These are phyloP conservation scores for Brassica nigra DNA, from an alignment of 345 rosid genomes.

Conservation along the genomic window DNA sequence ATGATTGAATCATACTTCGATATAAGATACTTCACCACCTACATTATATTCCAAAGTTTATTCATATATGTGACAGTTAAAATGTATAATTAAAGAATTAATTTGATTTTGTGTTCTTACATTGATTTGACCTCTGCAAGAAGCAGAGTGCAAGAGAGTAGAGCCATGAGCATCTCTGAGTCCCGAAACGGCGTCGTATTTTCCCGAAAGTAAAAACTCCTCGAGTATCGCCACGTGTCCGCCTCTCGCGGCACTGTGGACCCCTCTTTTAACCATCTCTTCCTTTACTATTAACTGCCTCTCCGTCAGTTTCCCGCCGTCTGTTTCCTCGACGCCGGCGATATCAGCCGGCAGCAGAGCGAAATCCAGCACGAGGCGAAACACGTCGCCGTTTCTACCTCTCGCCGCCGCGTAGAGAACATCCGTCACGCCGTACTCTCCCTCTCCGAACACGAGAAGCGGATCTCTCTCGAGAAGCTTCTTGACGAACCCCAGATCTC, in stretches of 20 bases:
- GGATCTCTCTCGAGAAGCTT: constrained; percentile 73
- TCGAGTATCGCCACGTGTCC: constrained; percentile 75
- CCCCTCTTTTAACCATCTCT: constrained; percentile 84
- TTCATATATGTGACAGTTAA: neutral
- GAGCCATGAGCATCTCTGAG: constrained; percentile 69
- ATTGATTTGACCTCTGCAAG: constrained; percentile 82
- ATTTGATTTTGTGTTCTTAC: constrained; percentile 41
- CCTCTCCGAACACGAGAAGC: constrained; percentile 91
- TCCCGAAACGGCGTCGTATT: constrained; percentile 46
- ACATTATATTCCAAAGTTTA: neutral
- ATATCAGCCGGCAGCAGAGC: constrained; percentile 43
- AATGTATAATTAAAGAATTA: neutral
- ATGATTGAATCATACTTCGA: constrained; percentile 51
- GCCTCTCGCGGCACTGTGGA: constrained; percentile 88
- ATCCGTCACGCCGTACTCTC: constrained; percentile 92
- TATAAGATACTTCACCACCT: constrained; percentile 73
- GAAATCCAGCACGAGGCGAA: constrained; percentile 58
- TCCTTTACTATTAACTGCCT: constrained; percentile 47
- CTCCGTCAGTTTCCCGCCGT: constrained; percentile 43
- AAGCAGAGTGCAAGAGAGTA: constrained; percentile 75
- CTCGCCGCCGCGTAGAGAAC: constrained; percentile 81
- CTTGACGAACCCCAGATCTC: constrained; percentile 71
- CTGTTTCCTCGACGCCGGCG: constrained; percentile 37
- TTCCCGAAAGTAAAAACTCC: constrained; percentile 48
- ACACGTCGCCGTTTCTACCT: constrained; percentile 68